A percentile compares a stretch with the other conserved stretches of the same genome.
These are phyloP conservation scores for Dactylellina sp. DNA, from an alignment of 2,329 filamentous ascomycete species.

Conservation along the genomic window DNA sequence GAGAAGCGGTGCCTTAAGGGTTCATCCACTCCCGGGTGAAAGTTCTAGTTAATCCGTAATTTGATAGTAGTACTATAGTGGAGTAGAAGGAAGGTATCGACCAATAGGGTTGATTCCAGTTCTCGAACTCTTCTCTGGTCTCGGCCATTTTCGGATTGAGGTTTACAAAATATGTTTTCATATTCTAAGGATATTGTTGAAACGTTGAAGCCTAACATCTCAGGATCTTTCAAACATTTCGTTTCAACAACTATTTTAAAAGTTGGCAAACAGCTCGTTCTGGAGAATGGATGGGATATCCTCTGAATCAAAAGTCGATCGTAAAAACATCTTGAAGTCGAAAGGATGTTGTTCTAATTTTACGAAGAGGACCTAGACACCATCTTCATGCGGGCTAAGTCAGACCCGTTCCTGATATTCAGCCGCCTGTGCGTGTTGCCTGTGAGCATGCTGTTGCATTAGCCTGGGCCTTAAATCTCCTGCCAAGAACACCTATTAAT, in stretches of 20 bases:
- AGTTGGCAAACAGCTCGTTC: not conserved
- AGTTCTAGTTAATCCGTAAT: conserved; percentile 3
- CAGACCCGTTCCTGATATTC: conserved; percentile 9
- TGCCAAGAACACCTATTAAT: conserved; percentile 33
- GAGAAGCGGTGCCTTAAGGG: conserved; percentile 30
- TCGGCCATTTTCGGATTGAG: conserved; percentile 5
- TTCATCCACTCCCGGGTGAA: conserved; percentile 5
- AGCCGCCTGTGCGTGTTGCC: conserved; percentile 21
- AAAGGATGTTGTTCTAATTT: conserved; percentile 8
- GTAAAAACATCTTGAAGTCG: not conserved
- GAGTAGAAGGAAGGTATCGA: conserved; percentile 7
- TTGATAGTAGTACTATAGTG: conserved; percentile 18
- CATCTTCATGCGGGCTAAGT: conserved; percentile 23
- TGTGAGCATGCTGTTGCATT: conserved; percentile 37
- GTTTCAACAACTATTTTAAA: not conserved
- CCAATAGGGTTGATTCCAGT: conserved; percentile 25
- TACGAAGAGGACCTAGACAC: not conserved
- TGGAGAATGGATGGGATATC: not conserved
- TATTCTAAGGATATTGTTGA: not conserved
- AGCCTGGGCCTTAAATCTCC: conserved; percentile 6
- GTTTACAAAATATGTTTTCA: not conserved
- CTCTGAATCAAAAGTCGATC: not conserved
- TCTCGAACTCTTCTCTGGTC: not conserved
- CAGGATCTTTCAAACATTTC: too few relatives aligned
- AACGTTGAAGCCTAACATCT: not conserved